Percentiles rank a stretch among this genome's conserved stretches.
Evolutionary conservation across 2,329 filamentous ascomycete species (phyloP).

Genomic region (Penicillium sp.): DNA sequence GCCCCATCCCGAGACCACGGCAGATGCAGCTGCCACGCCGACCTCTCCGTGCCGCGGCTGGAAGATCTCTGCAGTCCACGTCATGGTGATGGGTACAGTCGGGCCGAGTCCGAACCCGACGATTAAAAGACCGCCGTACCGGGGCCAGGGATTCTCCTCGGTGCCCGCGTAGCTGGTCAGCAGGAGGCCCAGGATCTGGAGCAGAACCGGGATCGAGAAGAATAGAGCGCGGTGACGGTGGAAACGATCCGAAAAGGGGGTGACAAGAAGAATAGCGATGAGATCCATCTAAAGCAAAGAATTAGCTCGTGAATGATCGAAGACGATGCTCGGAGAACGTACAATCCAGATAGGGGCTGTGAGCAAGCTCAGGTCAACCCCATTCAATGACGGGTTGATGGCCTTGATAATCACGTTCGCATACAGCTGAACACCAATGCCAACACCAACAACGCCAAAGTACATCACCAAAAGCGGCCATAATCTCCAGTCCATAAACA

Average conservation of each 20-base stretch:
- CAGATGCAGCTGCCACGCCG: constrained; percentile 81
- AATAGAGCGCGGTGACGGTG: constrained; percentile 76
- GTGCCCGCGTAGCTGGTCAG: constrained; percentile 72
- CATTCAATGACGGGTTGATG: constrained; percentile 72
- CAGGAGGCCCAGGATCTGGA: constrained; percentile 82
- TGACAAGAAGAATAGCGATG: constrained; percentile 81
- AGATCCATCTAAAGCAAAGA: constrained; percentile 70
- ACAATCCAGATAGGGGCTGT: constrained; percentile 93
- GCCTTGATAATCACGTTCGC: constrained; percentile 81
- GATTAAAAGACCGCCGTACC: constrained; percentile 85
- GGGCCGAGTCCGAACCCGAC: constrained; percentile 89
- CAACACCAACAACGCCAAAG: constrained; percentile 90
- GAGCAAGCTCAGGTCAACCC: constrained; percentile 75
- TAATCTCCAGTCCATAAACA: constrained; percentile 81
- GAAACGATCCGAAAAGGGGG: constrained; percentile 84
- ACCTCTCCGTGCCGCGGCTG: constrained; percentile 87
- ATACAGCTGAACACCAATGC: constrained; percentile 86
- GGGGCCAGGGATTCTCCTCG: constrained; percentile 69
- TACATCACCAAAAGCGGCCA: constrained; percentile 91
- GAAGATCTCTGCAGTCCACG: constrained; percentile 90
- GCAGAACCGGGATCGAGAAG: constrained; percentile 72
- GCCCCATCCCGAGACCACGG: constrained; percentile 81
- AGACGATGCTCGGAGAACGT: constrained; percentile 41
- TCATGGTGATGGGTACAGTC: constrained; percentile 91
- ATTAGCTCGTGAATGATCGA: not conserved